phyloP scores from a whole-genome alignment of 2,329 filamentous ascomycete species.

The Trichoderma brevicompactum region DNA sequence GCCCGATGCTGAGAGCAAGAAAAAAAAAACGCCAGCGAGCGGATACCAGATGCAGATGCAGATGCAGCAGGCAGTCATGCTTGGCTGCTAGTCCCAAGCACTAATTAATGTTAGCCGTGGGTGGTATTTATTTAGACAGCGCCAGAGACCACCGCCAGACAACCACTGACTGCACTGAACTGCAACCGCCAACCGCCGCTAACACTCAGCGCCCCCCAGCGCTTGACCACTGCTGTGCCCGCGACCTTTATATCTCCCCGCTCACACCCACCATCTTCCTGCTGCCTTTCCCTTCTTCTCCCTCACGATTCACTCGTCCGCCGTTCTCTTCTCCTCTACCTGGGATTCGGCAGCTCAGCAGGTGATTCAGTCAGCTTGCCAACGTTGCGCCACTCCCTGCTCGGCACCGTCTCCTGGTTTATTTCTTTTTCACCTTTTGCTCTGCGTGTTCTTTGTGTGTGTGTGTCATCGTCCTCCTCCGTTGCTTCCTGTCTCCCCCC shows the following conservation, averaged over 20 bases:
- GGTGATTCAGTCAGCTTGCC: slow-evolving; percentile 51
- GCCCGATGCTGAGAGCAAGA: slow-evolving; percentile 10
- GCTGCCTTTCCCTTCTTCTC: slow-evolving; percentile 46
- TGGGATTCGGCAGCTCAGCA: slow-evolving; percentile 62
- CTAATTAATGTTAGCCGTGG: slow-evolving; percentile 7
- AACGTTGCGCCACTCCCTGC: slow-evolving; percentile 42
- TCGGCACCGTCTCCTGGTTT: slow-evolving; percentile 58
- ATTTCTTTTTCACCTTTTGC: slow-evolving; percentile 48
- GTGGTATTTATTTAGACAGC: slow-evolving; percentile 19
- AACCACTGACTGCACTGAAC: slow-evolving; percentile 10
- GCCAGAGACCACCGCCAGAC: slow-evolving; percentile 3
- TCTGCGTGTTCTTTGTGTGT: slow-evolving; percentile 12
- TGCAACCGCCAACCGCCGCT: slow-evolving; percentile 26
- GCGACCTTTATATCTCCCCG: slow-evolving; percentile 48
- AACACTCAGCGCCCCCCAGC: slow-evolving; percentile 29
- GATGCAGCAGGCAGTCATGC: slow-evolving; percentile 28
- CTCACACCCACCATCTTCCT: slow-evolving; percentile 49
- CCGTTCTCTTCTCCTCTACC: slow-evolving; percentile 57
- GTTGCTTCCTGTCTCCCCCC: slow-evolving; percentile 17
- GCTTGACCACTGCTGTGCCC: slow-evolving; percentile 23
- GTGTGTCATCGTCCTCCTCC: slow-evolving; percentile 13
- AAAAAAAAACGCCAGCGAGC: slow-evolving; percentile 25
- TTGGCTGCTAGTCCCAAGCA: slow-evolving; percentile 19
- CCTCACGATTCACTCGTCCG: slow-evolving; percentile 63
- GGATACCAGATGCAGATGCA: slow-evolving; percentile 28